Base-by-base conservation (phyloP, 2,329 filamentous ascomycete genomes). In the Hypoxylon sp. region DNA sequence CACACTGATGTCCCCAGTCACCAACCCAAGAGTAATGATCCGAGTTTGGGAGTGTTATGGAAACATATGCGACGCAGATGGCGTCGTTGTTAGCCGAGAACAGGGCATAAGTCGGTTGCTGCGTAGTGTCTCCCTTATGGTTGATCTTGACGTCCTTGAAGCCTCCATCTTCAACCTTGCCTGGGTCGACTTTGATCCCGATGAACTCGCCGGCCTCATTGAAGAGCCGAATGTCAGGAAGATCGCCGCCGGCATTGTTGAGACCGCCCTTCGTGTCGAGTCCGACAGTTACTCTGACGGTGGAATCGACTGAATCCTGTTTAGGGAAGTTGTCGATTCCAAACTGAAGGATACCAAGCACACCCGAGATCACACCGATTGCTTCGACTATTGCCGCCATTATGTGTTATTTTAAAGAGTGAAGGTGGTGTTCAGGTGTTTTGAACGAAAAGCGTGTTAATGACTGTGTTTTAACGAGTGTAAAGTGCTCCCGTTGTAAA, bases 201-300 rank as follows among this genome's bases (percentile, higher is more conserved):
- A 77, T 54, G 47, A 73, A 75, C 3, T 63, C 66, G 11, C 73
- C 75, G 1, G 51, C 70, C 52, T 77, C 73, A 32, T 76, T 73
- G 67, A 69, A 77, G 6, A 75, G 65, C 1, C 75, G 73, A 17
- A 77, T 51, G 21, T 77, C 75, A 5, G 75, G 75, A 5, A 76
- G 53, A n/a, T 74, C 63, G 7, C 75, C 76, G 3, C 75, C 75
- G 3, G 72, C 70, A 24, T 72, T 64, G 44, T 42, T 58, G 11
- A 74, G 73, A 3, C 71, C 70, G 2, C 57, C 67, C 0, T 46
- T 17, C 5, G 61, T 62, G 50, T 76, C 75, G 15, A 75, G 70
- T 2, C 73, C 72, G 1, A 74, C 72, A 0, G 70, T 71, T 19
- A 74, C 31, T 21, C 71, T 51, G n/a, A 75, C 39, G 6, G 53